phyloP scores from a whole-genome alignment of 1,284 basidiomycete genomes.

The Irpex sp. region DNA sequence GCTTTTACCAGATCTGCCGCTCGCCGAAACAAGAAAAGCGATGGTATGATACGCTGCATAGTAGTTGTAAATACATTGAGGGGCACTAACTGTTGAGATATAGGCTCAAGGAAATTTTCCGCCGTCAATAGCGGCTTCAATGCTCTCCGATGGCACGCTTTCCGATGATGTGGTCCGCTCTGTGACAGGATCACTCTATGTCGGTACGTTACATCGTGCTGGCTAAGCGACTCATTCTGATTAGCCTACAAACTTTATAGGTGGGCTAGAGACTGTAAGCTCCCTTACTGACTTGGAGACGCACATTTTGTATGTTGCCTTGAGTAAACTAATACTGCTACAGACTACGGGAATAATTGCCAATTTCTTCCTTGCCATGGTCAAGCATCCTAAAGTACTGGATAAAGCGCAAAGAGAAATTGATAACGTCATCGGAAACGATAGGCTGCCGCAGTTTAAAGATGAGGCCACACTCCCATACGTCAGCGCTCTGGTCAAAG shows the following conservation, averaged over 20 bases:
- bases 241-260: not conserved
- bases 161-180: slow-evolving; percentile 10
- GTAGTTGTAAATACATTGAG: not conserved
- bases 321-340: too few species aligned
- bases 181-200: slow-evolving; percentile 14
- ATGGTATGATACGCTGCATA: too few species aligned
- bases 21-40: not conserved
- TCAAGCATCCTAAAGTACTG: slow-evolving; percentile 28
- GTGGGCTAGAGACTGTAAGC: slow-evolving; percentile 14
- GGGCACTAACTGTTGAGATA: not conserved
- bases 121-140: not conserved
- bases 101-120: not conserved
- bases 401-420: slow-evolving; percentile 28
- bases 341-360: slow-evolving; percentile 17
- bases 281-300: not conserved
- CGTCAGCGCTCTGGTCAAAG: slow-evolving; percentile 28
- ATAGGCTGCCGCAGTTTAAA: slow-evolving; percentile 27
- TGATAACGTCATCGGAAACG: slow-evolving; percentile 26
- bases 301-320: not conserved
- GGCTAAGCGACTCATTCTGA: not conserved
- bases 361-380: slow-evolving; percentile 26
- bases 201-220: slow-evolving; percentile 8
- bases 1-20: not conserved
- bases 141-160: slow-evolving; percentile 4
- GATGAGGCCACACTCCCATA: slow-evolving; percentile 29